Percentiles rank a stretch among this genome's conserved stretches.
phyloP scores from a whole-genome alignment of 1,139 yeast species.

The Sugiyamaella sp. region DNA sequence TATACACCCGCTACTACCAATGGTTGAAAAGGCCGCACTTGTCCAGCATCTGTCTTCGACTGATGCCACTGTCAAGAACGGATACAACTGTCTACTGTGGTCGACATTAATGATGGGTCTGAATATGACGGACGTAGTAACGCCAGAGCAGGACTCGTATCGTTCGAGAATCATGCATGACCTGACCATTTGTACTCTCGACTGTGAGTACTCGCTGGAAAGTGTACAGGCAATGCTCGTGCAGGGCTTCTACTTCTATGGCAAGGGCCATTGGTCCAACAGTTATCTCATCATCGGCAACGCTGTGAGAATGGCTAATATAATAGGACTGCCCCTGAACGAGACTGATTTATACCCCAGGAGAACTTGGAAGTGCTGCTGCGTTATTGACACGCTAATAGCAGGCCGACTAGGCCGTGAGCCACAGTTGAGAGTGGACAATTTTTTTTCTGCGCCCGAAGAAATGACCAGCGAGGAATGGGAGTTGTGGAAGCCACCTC shows the following conservation, averaged over 20 bases:
- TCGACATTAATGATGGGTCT: constrained; percentile 26
- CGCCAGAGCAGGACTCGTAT: constrained; percentile 20
- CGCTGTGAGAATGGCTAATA: constrained; percentile 27
- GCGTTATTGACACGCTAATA: constrained; percentile 29
- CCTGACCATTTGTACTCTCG: constrained; percentile 27
- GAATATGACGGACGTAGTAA: constrained; percentile 21
- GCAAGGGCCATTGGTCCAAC: constrained; percentile 28
- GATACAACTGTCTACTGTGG: constrained; percentile 27
- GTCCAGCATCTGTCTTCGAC: constrained; percentile 24
- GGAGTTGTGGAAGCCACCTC: constrained; percentile 26
- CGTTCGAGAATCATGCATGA: constrained; percentile 27
- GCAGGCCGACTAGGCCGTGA: constrained; percentile 28
- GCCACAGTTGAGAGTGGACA: constrained; percentile 25
- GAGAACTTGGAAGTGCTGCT: constrained; percentile 31
- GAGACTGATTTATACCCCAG: constrained; percentile 13
- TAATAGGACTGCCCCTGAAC: constrained; percentile 22
- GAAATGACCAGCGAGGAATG: constrained; percentile 29
- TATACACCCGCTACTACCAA: constrained; percentile 28
- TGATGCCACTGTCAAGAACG: constrained; percentile 21
- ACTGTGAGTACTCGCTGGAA: constrained; percentile 26
- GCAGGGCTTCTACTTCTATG: constrained; percentile 23
- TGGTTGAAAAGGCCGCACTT: constrained; percentile 26
- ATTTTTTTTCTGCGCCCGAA: constrained; percentile 20
- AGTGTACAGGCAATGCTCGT: constrained; percentile 27
- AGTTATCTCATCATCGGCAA: constrained; percentile 29